Base-by-base conservation (phyloP, 345 rosid genomes). In the Ceriops zippeliana region DNA sequence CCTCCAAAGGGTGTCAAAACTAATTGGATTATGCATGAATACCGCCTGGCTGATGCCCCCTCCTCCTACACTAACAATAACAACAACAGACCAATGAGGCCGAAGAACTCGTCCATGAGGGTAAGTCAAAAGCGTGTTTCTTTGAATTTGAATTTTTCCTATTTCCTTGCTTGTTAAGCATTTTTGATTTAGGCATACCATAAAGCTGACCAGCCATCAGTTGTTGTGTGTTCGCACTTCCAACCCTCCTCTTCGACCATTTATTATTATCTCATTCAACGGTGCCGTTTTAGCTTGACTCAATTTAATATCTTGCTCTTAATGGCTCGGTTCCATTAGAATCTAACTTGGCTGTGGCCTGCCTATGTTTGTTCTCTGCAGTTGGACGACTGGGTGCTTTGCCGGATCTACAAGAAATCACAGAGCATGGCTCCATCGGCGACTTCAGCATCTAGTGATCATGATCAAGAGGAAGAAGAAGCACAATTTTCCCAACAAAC, bases 11-110 rank as follows among this genome's bases (percentile, higher is more conserved):
- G 99, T 58, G 74, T 83, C 56, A 95, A 95, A 79, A 95, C 99
- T 34, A 84, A 87, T 63, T 95, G 99, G 99, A 95, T 95, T 76
- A 95, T 95, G 99, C 99, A 95, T 70, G 99, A 95, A 67, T 95
- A 91, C 81, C 88, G 99, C 65, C 84, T 95, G 7, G 42, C 88
- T 0, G 96, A 91, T 22, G 63, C 78, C 70, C 72, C 58, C 16
- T 11, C 16, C 59, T 59, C 37, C 53, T 53, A 56, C 59, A 24
- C 70, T 67, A 35, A 69, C 65, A 35, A 69, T 71, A 67, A 22
- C 66, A 63, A 65, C 72, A 64, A 46, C 78, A 79, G 46, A 56
- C 78, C 82, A 34, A 67, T 69, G n/a, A 89, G 79, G 77, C 79
- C 84, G 24, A 89, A 82, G 76, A 87, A 89, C 65, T 88, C 84